phyloP scores from a whole-genome alignment of 73 alveolate genomes.

The Paramecium octaurelia region DNA sequence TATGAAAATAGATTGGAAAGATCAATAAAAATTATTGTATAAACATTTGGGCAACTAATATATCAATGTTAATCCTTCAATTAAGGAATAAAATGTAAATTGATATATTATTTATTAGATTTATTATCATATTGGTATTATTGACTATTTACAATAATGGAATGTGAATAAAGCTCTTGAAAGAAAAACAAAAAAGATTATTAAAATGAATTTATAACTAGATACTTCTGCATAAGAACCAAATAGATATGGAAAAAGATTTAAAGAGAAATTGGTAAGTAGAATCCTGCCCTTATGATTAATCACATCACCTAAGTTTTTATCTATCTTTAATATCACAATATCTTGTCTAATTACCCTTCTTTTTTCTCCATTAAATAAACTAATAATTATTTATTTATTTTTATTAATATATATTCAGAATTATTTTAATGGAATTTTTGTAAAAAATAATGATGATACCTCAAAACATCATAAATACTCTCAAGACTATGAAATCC shows the following conservation, averaged over 20 bases:
- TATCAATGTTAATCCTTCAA: slow-evolving; percentile 30
- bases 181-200: slow-evolving; percentile 67
- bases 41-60: not conserved
- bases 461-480: not conserved
- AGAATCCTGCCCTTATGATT: not conserved
- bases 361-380: not conserved
- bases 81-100: slow-evolving; percentile 56
- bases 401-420: not conserved
- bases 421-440: not conserved
- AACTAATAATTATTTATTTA: not conserved
- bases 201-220: slow-evolving; percentile 68
- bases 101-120: slow-evolving; percentile 65
- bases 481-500: not conserved
- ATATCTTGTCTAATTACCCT: not conserved
- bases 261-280: not conserved
- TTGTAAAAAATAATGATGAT: not conserved
- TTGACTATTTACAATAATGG: slow-evolving; percentile 87
- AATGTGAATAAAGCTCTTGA: slow-evolving; percentile 83
- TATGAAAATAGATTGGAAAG: slow-evolving; percentile 37
- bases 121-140: slow-evolving; percentile 84
- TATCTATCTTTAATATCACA: not conserved
- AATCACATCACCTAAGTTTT: too few relatives aligned
- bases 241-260: slow-evolving; percentile 61
- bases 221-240: slow-evolving; percentile 83
- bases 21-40: not conserved